A percentile compares a stretch with the other conserved stretches of the same genome.
Evolutionary conservation across 1,284 basidiomycete genomes (phyloP).

Genomic region (Naganishia liquefaciens): DNA sequence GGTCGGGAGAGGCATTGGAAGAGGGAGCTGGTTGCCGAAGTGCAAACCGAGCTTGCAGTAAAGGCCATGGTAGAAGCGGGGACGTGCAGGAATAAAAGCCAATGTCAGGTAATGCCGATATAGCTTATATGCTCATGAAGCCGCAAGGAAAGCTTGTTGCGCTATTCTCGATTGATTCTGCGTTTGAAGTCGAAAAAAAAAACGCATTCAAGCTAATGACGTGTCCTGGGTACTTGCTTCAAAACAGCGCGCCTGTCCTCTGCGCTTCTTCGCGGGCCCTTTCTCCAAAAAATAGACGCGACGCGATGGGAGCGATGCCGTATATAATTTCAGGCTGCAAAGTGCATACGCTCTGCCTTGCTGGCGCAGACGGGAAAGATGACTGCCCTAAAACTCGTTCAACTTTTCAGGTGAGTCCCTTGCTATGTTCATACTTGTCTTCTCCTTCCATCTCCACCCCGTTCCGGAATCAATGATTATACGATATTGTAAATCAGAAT

Average conservation of each 20-base stretch:
- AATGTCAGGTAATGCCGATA: background rate
- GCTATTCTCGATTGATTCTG: background rate
- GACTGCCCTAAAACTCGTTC: background rate
- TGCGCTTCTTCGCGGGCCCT: background rate
- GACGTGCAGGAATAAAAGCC: background rate
- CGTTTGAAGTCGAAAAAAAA: too few relatives aligned
- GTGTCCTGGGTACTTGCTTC: too few relatives aligned
- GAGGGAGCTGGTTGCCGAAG: slow-evolving; percentile 15
- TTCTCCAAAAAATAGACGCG: background rate
- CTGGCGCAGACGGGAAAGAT: background rate
- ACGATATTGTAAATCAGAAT: slow-evolving; percentile 33
- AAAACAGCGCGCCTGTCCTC: background rate
- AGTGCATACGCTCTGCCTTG: background rate
- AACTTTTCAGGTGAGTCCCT: slow-evolving; percentile 3
- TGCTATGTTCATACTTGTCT: background rate
- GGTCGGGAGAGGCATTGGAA: slow-evolving; percentile 32
- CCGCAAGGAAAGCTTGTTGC: background rate
- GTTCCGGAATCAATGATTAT: slow-evolving; percentile 29
- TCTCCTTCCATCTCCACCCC: background rate
- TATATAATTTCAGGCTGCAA: slow-evolving; percentile 2
- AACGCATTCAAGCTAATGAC: too few relatives aligned
- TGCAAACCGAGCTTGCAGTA: slow-evolving; percentile 5
- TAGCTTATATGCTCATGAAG: slow-evolving; percentile 2
- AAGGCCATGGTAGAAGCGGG: slow-evolving; percentile 22
- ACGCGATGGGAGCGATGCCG: background rate